phyloP scores from a whole-genome alignment of 306 rosid species.

The Trifolium repens region DNA sequence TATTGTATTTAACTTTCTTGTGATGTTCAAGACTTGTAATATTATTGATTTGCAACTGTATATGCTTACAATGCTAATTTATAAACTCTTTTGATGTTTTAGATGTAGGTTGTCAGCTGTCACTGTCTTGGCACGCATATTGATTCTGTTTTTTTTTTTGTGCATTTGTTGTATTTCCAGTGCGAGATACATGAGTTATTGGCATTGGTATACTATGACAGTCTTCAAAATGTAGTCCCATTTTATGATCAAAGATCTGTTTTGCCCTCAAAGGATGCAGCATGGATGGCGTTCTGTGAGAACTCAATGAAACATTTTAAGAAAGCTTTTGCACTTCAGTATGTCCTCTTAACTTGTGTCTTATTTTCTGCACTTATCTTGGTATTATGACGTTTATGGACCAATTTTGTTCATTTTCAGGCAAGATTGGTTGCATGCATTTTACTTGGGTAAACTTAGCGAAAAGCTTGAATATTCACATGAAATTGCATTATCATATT shows the following conservation, averaged over 20 bases:
- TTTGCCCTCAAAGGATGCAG: slow-evolving; percentile 80
- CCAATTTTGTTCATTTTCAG: slow-evolving; percentile 55
- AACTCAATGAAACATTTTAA: slow-evolving; percentile 94
- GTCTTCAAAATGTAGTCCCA: slow-evolving; percentile 97
- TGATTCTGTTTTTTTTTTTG: slow-evolving; percentile 31
- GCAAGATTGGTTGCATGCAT: slow-evolving; percentile 95
- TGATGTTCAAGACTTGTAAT: not conserved
- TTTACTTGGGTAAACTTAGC: slow-evolving; percentile 93
- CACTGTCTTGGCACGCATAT: slow-evolving; percentile 33
- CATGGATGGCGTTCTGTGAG: slow-evolving; percentile 81
- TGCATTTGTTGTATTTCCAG: slow-evolving; percentile 55
- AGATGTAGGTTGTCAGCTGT: slow-evolving; percentile 17
- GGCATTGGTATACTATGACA: slow-evolving; percentile 97
- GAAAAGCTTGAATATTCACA: slow-evolving; percentile 85
- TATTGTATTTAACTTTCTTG: not conserved
- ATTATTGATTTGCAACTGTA: not conserved
- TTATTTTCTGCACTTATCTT: slow-evolving; percentile 33
- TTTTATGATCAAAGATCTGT: slow-evolving; percentile 90
- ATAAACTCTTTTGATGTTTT: slow-evolving; percentile 13
- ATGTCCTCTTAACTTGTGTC: slow-evolving; percentile 43
- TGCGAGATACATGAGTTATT: slow-evolving; percentile 93
- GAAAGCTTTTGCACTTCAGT: slow-evolving; percentile 88
- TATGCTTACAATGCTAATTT: not conserved
- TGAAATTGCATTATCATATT: slow-evolving; percentile 79
- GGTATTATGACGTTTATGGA: slow-evolving; percentile 22